Evolutionary conservation across 352 stramenopile genomes (phyloP).

Genomic region (Phytophthora idaei): DNA sequence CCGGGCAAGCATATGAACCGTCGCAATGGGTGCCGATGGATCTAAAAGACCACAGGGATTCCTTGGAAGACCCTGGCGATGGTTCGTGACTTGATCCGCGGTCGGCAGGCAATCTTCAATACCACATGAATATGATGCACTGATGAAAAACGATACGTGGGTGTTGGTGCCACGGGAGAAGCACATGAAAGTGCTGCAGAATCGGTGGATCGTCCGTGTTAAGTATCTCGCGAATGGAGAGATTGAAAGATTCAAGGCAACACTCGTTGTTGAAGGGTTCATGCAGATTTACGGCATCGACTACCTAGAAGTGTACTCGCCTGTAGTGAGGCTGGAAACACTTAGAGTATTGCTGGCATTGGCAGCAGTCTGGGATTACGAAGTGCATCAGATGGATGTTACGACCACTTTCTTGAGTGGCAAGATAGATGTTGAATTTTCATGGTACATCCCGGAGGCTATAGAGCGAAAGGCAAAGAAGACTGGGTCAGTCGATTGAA

Average conservation of each 20-base stretch:
- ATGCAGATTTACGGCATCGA: not conserved
- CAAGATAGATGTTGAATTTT: not conserved
- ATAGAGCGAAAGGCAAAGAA: too few relatives aligned
- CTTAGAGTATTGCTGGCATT: not conserved
- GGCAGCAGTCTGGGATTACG: not conserved
- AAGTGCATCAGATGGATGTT: not conserved
- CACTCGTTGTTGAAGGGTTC: not conserved
- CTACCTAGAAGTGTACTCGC: slow-evolving; percentile 4
- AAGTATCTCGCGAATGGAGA: not conserved
- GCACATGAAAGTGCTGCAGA: not conserved
- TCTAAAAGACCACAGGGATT: too few relatives aligned
- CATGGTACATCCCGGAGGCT: too few relatives aligned
- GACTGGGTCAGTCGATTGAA: too few relatives aligned
- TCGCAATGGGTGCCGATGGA: too few relatives aligned
- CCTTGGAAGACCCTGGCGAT: too few relatives aligned
- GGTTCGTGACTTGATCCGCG: too few relatives aligned
- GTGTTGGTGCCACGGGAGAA: not conserved
- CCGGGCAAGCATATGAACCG: too few relatives aligned
- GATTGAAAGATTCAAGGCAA: not conserved
- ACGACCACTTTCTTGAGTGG: not conserved
- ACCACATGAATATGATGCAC: too few relatives aligned
- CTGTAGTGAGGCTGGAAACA: not conserved
- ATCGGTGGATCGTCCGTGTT: not conserved
- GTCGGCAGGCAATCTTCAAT: too few relatives aligned
- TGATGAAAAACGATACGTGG: not conserved